These are phyloP conservation scores for Balansia obtecta DNA, from an alignment of 2,329 filamentous ascomycete genomes.

Conservation along the genomic window DNA sequence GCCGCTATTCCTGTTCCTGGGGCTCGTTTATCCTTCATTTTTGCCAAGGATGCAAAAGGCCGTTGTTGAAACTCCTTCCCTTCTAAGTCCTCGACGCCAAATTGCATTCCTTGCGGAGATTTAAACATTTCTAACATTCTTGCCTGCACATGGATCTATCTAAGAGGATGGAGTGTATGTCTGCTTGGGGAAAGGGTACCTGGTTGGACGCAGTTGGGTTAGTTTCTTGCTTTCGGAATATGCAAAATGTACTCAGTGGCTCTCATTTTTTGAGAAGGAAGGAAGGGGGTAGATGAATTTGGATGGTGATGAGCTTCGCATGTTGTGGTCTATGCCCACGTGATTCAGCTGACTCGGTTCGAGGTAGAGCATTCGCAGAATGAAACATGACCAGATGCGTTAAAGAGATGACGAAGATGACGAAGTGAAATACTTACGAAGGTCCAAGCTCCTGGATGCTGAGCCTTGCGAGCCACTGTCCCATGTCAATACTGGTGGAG, in stretches of 20 bases:
- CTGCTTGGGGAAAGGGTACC: slow-evolving; percentile 75
- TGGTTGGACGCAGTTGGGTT: slow-evolving; percentile 20
- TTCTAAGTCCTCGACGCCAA: slow-evolving; percentile 31
- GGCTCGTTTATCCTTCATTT: slow-evolving; percentile 10
- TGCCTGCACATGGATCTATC: slow-evolving; percentile 14
- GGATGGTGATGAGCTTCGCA: neutral
- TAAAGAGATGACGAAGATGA: neutral
- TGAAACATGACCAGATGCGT: neutral
- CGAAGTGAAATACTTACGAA: slow-evolving; percentile 55
- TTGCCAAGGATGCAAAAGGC: slow-evolving; percentile 26
- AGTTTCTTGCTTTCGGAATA: slow-evolving; percentile 4
- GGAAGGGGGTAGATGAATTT: neutral
- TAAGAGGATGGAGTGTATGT: slow-evolving; percentile 45
- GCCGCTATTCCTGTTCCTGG: slow-evolving; percentile 12
- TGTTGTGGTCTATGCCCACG: neutral
- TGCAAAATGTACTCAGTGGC: neutral
- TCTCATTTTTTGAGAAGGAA: neutral
- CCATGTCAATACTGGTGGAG: slow-evolving; percentile 72
- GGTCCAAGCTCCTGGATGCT: slow-evolving; percentile 93
- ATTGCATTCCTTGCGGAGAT: slow-evolving; percentile 13
- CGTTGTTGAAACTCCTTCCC: slow-evolving; percentile 43
- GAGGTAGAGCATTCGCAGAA: too few relatives aligned
- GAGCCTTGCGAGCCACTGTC: slow-evolving; percentile 89
- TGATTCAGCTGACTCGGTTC: neutral
- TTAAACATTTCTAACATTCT: slow-evolving; percentile 1